Percentiles rank a stretch among this genome's conserved stretches.
Evolutionary conservation across 306 rosid species (phyloP).

Genomic region (Cotoneaster glaucophyllus): DNA sequence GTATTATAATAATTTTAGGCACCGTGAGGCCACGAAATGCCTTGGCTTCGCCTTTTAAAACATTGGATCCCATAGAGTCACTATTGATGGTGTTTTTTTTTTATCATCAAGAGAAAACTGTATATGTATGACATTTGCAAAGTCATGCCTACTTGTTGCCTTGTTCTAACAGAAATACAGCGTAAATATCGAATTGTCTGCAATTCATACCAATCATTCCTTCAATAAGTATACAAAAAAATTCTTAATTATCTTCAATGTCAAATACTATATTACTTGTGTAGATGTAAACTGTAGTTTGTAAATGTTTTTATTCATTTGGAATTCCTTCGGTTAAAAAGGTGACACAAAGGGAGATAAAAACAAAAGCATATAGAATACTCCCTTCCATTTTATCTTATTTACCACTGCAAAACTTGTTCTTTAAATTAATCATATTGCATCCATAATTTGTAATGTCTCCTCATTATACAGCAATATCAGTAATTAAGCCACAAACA

Average conservation of each 20-base stretch:
- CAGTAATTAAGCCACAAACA: conserved; percentile 2
- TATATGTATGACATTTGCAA: not conserved
- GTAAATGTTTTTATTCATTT: not conserved
- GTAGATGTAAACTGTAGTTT: not conserved
- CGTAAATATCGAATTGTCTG: not conserved
- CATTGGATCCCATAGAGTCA: not conserved
- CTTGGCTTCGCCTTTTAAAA: too few relatives aligned
- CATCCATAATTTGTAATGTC: not conserved
- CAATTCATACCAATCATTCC: not conserved
- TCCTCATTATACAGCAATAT: conserved; percentile 5
- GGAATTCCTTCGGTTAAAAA: not conserved
- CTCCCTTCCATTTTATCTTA: not conserved
- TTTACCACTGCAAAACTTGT: not conserved
- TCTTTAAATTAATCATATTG: not conserved
- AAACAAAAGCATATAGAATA: not conserved
- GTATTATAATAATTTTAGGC: too few relatives aligned
- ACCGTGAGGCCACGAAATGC: too few relatives aligned
- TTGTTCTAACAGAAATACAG: not conserved
- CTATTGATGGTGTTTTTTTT: not conserved
- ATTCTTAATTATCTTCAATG: not conserved
- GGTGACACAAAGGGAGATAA: not conserved
- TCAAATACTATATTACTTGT: not conserved
- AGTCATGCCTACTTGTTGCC: not conserved
- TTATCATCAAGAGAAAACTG: not conserved
- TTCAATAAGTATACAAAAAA: not conserved